Evolutionary conservation across 1,284 basidiomycete genomes (phyloP).

Genomic region (Leccinum idahoense): DNA sequence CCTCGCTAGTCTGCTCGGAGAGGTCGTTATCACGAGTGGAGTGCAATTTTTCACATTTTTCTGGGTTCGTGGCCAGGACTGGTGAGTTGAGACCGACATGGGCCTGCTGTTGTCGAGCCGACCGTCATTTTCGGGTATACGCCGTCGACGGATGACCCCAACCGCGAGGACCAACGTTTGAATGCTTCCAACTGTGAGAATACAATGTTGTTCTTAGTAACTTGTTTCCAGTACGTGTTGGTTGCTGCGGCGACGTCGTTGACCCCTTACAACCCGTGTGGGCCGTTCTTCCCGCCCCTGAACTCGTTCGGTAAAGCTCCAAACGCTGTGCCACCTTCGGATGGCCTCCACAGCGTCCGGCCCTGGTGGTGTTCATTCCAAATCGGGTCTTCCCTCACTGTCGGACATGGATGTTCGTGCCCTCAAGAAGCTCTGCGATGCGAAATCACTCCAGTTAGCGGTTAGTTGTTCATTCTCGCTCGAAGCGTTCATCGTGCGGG

Average conservation of each 20-base stretch:
- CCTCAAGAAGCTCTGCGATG: slow-evolving; percentile 68
- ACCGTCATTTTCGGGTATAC: slow-evolving; percentile 46
- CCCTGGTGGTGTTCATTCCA: slow-evolving; percentile 28
- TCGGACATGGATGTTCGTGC: slow-evolving; percentile 77
- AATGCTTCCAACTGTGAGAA: slow-evolving; percentile 94
- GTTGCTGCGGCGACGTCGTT: slow-evolving; percentile 77
- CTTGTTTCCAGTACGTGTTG: slow-evolving; percentile 97
- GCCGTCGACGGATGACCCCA: slow-evolving; percentile 48
- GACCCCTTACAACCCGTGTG: slow-evolving; percentile 70
- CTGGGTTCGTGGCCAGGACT: slow-evolving; percentile 82
- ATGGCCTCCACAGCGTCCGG: slow-evolving; percentile 33
- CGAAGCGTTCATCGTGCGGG: slow-evolving; percentile 67
- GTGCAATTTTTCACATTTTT: slow-evolving; percentile 87
- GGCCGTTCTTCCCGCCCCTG: slow-evolving; percentile 73
- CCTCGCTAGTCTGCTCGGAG: slow-evolving; percentile 88
- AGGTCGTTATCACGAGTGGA: slow-evolving; percentile 82
- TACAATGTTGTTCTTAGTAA: slow-evolving; percentile 87
- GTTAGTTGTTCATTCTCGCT: slow-evolving; percentile 48
- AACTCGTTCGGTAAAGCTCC: slow-evolving; percentile 68
- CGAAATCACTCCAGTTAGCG: slow-evolving; percentile 34
- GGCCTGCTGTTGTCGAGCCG: neutral
- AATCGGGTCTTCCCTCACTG: slow-evolving; percentile 42
- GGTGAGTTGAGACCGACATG: slow-evolving; percentile 40
- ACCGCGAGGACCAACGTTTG: slow-evolving; percentile 67
- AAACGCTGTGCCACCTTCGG: slow-evolving; percentile 43